Percentiles rank a stretch among this genome's conserved stretches.
phyloP scores from a whole-genome alignment of 495 filamentous ascomycete genomes.

The Corynascus novoguineensis region DNA sequence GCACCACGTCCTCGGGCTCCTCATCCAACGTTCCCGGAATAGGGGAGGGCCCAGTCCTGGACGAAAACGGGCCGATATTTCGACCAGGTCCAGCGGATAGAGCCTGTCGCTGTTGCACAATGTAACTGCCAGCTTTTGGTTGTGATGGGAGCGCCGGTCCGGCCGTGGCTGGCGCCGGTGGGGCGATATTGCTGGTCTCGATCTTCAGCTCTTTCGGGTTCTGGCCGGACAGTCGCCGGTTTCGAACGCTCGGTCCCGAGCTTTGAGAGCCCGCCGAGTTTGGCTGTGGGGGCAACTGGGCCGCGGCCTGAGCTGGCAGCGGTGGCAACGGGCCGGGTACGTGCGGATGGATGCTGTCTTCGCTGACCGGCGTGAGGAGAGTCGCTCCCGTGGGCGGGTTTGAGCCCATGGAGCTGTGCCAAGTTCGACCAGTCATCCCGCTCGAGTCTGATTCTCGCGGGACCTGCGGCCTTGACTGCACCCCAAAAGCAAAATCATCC shows the following conservation, averaged over 20 bases:
- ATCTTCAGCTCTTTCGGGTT: conserved; percentile 81
- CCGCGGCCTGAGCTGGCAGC: conserved; percentile 30
- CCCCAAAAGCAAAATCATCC: conserved; percentile 78
- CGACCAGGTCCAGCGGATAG: conserved; percentile 37
- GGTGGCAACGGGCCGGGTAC: conserved; percentile 34
- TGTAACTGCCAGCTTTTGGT: conserved; percentile 34
- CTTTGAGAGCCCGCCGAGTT: conserved; percentile 23
- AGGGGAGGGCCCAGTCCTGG: conserved; percentile 32
- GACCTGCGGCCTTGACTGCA: conserved; percentile 66
- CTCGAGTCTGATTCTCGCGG: conserved; percentile 89
- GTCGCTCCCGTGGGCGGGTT: conserved; percentile 69
- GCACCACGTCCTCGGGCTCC: conserved; percentile 26
- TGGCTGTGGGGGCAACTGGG: conserved; percentile 32
- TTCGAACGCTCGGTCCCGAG: conserved; percentile 59
- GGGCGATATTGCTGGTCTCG: conserved; percentile 57
- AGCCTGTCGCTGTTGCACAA: conserved; percentile 44
- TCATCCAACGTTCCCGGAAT: conserved; percentile 10
- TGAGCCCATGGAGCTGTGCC: conserved; percentile 80
- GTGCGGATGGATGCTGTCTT: conserved; percentile 41
- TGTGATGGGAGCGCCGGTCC: conserved; percentile 42
- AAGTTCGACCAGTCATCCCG: conserved; percentile 74
- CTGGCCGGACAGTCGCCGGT: conserved; percentile 74
- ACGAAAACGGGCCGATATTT: conserved; percentile 24
- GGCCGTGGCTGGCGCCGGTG: conserved; percentile 31
- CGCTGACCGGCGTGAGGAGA: conserved; percentile 69